Base-by-base conservation (phyloP, 208 protist genomes). In the Porcisia hertigi region DNA sequence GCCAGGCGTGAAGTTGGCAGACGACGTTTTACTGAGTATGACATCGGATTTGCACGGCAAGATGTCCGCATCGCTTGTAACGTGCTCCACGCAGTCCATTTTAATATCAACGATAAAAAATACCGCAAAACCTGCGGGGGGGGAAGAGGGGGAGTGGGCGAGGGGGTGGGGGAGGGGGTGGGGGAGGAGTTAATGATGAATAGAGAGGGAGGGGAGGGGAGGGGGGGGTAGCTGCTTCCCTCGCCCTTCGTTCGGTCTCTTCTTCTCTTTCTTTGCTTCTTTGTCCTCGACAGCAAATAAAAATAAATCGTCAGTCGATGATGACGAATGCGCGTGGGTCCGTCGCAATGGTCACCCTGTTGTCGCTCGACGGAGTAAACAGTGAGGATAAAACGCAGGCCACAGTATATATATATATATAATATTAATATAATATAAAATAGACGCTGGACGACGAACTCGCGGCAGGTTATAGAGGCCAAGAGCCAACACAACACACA, bases 51-150 rank as follows among this genome's bases (percentile, higher is more conserved):
- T 93, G 76, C 87, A 87, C 5, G 79, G 78, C 73, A 89, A 76
- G 41, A 90, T 90, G 41, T 90, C 81, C 16, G 78, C 69, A 54
- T 90, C 91, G 34, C 84, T 85, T 18, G 85, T 89, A 7, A 79
- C 69, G 71, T 93, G 95, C 12, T 85, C 81, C 4, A 95, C 47
- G 39, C 86, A 86, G 74, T 94, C 87, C 93, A 97, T 97, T 20
- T 97, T 20, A 39, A 41, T 41, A 34, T 36, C 63, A 18, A 41
- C 3, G 18, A 67, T 62, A 52, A 52, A 14, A 52, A 30, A 30
- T n/a, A 45, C 60, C 79, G 54, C 36, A 9, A 12, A 63, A 77
- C 41, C 60, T 30, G n/a, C 20, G 5, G 30, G 12, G n/a, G 25
- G 30, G 18, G 45, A 49, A 47, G 60, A 16, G 64, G 34, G 9